A percentile compares a stretch with the other conserved stretches of the same genome.
These are phyloP conservation scores for Lagerstroemia speciosa DNA, from an alignment of 345 rosid genomes.

Conservation along the genomic window DNA sequence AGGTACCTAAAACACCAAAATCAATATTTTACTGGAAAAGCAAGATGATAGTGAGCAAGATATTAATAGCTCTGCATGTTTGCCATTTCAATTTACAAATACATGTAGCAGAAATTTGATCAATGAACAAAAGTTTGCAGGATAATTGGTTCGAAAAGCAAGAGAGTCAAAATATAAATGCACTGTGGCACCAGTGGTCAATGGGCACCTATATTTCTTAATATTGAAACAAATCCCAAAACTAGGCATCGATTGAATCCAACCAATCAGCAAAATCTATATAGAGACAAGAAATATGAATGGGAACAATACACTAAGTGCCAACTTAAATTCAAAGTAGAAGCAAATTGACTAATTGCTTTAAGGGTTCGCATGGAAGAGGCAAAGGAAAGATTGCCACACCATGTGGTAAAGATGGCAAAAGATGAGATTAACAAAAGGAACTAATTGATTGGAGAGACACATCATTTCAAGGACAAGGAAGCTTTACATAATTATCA, in stretches of 20 bases:
- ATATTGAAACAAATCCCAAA: not conserved
- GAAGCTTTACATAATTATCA: too few species aligned
- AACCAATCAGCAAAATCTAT: too few species aligned
- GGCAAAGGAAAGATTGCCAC: not conserved
- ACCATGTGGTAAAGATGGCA: not conserved
- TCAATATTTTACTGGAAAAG: not conserved
- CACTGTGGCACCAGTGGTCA: not conserved
- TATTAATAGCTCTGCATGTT: not conserved
- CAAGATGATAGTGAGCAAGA: not conserved
- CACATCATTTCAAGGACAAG: too few species aligned
- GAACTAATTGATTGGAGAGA: not conserved
- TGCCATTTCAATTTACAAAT: not conserved
- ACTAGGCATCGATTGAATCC: not conserved
- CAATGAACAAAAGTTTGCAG: not conserved
- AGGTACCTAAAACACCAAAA: constrained; percentile 54
- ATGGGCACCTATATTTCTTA: not conserved
- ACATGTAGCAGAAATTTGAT: constrained; percentile 1
- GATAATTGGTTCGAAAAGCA: not conserved
- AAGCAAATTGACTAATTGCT: not conserved
- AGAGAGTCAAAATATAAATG: not conserved
- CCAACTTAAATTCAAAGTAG: too few species aligned
- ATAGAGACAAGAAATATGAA: too few species aligned
- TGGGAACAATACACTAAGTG: too few species aligned
- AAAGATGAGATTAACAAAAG: not conserved
- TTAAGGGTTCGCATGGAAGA: not conserved